phyloP scores from a whole-genome alignment of 2,329 filamentous ascomycete species.

The Ceratocystiopsis sp. region DNA sequence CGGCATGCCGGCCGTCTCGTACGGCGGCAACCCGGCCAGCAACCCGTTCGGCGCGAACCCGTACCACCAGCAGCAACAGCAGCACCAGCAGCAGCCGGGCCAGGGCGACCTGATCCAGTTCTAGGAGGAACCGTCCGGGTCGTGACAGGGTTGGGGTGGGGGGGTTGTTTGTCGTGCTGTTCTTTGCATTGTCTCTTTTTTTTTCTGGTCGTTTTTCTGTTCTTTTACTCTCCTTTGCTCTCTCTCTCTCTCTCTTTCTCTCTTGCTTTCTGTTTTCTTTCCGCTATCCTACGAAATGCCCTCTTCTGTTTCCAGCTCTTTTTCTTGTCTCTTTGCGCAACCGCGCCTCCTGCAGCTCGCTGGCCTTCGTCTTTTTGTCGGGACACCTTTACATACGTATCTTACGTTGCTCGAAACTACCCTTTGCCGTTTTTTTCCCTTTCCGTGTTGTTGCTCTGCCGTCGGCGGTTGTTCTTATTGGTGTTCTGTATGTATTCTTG shows the following conservation, averaged over 20 bases:
- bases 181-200: not conserved
- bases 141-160: too few relatives aligned
- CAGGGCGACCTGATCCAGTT: conserved; percentile 44
- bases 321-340: too few relatives aligned
- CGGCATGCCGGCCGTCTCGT: conserved; percentile 47
- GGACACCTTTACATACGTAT: too few relatives aligned
- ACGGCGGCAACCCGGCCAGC: conserved; percentile 33
- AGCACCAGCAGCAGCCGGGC: conserved; percentile 30
- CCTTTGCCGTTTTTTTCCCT: too few relatives aligned
- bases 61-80: conserved; percentile 34
- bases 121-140: conserved; percentile 16
- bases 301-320: too few relatives aligned
- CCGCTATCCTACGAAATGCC: not conserved
- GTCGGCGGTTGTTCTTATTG: too few relatives aligned
- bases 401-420: too few relatives aligned
- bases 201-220: not conserved
- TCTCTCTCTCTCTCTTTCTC: conserved; percentile 9
- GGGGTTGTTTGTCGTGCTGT: too few relatives aligned
- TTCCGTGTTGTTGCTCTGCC: too few relatives aligned
- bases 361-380: too few relatives aligned
- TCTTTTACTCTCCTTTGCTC: not conserved
- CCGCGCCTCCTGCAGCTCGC: too few relatives aligned
- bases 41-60: conserved; percentile 43
- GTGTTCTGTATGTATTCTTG: too few relatives aligned
- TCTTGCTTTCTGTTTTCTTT: conserved; percentile 8